Conservation (phyloP, 495 filamentous ascomycete species). For the Extremus antarcticus region DNA sequence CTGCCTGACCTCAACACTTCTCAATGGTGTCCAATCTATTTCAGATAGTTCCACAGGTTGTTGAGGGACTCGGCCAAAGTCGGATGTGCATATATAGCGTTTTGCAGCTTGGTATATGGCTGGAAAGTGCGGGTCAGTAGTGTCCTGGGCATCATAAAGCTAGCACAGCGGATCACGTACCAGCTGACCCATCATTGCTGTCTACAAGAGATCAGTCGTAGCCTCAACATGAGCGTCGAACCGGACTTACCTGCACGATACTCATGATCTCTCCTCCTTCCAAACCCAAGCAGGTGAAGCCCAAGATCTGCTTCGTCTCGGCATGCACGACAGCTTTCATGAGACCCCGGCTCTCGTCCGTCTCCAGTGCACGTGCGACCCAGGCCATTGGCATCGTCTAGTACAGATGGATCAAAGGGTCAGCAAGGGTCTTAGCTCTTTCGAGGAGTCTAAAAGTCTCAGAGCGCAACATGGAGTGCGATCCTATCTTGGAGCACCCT, state of each 20-base stretch:
- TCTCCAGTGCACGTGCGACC: conserved; percentile 43
- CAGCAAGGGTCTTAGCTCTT: too few relatives aligned
- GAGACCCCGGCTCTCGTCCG: conserved; percentile 38
- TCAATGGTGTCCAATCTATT: too few relatives aligned
- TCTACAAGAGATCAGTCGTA: too few relatives aligned
- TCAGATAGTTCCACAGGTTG: conserved; percentile 36
- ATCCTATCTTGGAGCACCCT: too few relatives aligned
- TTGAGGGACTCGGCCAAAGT: conserved; percentile 40
- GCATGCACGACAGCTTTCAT: conserved; percentile 42
- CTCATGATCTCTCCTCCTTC: conserved; percentile 47
- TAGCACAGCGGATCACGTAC: too few relatives aligned
- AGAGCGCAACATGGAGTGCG: too few relatives aligned
- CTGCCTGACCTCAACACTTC: too few relatives aligned
- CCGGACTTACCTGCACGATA: conserved; percentile 29
- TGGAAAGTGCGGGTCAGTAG: too few relatives aligned
- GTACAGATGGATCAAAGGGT: too few relatives aligned
- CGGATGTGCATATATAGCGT: conserved; percentile 41
- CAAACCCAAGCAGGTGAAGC: conserved; percentile 39
- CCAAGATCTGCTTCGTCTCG: conserved; percentile 36
- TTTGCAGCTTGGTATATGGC: too few relatives aligned
- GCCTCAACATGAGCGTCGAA: background rate
- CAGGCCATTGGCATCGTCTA: conserved; percentile 43
- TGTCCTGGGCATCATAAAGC: too few relatives aligned
- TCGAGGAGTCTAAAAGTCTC: too few relatives aligned
- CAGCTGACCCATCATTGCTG: conserved; percentile 37